Conservation (phyloP, 192 early-diverging fungal species). For the Coemansia furcata region DNA sequence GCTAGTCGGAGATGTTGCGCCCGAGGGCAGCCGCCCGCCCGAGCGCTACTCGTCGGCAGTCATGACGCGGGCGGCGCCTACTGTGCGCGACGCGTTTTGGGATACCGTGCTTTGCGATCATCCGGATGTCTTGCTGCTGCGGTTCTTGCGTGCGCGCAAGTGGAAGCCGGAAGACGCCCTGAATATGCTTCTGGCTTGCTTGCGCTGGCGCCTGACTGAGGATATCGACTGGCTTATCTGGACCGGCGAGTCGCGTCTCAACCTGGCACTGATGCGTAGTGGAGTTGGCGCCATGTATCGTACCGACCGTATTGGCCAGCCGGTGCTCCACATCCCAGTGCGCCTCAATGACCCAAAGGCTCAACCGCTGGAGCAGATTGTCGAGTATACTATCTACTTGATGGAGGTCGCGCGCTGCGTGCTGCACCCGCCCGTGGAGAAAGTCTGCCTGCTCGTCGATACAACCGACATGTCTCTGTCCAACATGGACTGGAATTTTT, state of each 20-base stretch:
- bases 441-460: constrained; percentile 75
- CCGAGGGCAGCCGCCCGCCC: constrained; percentile 22
- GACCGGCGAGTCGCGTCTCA: constrained; percentile 58
- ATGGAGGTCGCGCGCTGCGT: constrained; percentile 60
- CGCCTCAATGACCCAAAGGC: constrained; percentile 55
- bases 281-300: constrained; percentile 58
- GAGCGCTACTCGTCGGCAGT: neutral
- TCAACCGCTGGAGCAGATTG: constrained; percentile 61
- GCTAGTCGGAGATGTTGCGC: constrained; percentile 28
- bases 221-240: constrained; percentile 56
- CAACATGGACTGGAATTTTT: constrained; percentile 77
- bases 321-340: constrained; percentile 57
- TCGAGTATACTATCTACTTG: constrained; percentile 62
- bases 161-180: constrained; percentile 79
- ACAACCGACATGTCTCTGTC: constrained; percentile 70
- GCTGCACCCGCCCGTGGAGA: constrained; percentile 57
- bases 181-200: constrained; percentile 64
- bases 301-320: constrained; percentile 56
- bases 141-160: constrained; percentile 86
- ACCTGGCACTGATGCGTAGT: constrained; percentile 46
- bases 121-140: constrained; percentile 70
- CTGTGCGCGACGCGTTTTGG: constrained; percentile 64
- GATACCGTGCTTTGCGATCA: constrained; percentile 60
- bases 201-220: constrained; percentile 73
- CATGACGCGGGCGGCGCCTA: constrained; percentile 3